Evolutionary conservation across 306 rosid genomes (phyloP), one percentile per base, ranked within the genome.

Genomic region (Ammopiptanthus mongolicus): DNA sequence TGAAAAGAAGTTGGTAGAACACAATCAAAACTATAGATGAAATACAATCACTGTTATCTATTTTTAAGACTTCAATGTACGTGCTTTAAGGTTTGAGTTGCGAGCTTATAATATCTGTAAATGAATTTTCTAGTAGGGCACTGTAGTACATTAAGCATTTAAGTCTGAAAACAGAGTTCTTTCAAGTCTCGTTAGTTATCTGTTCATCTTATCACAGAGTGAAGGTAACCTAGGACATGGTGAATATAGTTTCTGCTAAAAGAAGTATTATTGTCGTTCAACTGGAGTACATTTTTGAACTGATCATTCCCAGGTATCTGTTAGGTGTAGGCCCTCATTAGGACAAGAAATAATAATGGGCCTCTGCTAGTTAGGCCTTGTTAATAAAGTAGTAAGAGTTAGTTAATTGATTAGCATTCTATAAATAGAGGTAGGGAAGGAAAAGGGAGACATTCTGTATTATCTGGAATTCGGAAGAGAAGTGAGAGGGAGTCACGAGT

Each of bases 131-230:
- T 11, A 46, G 18, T 7, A 18, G 11, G 13, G 6, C 28, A 46
- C 13, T 0, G 29, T 18, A 47, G 34, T 31, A 15, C 25, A 53
- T 59, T 3, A 73, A 17, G 3, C 57, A 18, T 70, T 53, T 11
- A 48, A 33, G 62, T 34, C 23, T 5, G 53, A 19, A 29, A 58
- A 28, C 34, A 74, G n/a, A 5, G 22, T 18, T 22, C n/a, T 50
- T 46, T 61, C 47, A 44, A 59, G 59, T 39, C 18, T 73, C n/a
- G 17, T 31, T 61, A 18, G 17, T 31, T 61, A 18, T 15, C 22
- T 48, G 23, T 37, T 34, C 82, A 51, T 70, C 58, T 70, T 22
- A 28, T 52, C 63, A 63, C 58, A 77, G 9, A 52, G 74, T 44
- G 62, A 60, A 61, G 48, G 28, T 39, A 22, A 36, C 42, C 62